Evolutionary conservation across 352 stramenopile species (phyloP), one percentile per base, ranked within the genome.

Genomic region (Phytophthora vignae): DNA sequence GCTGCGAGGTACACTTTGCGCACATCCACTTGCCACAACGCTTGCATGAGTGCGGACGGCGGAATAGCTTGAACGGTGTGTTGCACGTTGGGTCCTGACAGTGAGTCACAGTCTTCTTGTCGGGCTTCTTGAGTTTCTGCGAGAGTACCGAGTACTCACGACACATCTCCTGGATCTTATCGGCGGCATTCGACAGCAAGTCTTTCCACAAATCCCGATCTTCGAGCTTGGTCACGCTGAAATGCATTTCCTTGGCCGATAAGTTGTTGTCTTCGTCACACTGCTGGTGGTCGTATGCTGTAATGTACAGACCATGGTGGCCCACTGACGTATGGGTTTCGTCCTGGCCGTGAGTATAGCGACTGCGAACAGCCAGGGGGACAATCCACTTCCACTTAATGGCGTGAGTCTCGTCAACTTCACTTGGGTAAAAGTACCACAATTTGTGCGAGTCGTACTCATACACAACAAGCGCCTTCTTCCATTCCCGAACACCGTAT

Each of bases 361-460:
- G 82, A 15, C 74, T 87, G 29, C 80, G 81, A 11, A 96, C 88
- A 6, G 82, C 83, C 29, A 95, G 72, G 19, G 90, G 90, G 0
- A 96, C 78, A 53, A 96, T 93, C 90, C 90, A 96, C 65, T 95
- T 93, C 90, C 90, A 96, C 69, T 90, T 80, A 72, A 96, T 96
- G 25, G 81, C 73, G 36, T 95, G 83, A 4, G 81, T 84, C 66
- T 92, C 84, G 64, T 96, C 88, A 29, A 95, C 84, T 67, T 95
- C 88, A 55, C 84, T 94, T 46, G 90, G 90, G 49, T 95, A 94
- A 67, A 96, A 96, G 73, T 94, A 96, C 90, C 90, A 96, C 19
- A 96, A 62, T 71, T 96, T 96, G 77, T 95, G 89, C 44, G 87
- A 93, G 49, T 84, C 86, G 55, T 93, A 93, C 62, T 96, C 90